Evolutionary conservation across 1,139 yeast genomes (phyloP), one percentile per base, ranked within the genome.

Genomic region (Blastobotrys ciferrii): DNA sequence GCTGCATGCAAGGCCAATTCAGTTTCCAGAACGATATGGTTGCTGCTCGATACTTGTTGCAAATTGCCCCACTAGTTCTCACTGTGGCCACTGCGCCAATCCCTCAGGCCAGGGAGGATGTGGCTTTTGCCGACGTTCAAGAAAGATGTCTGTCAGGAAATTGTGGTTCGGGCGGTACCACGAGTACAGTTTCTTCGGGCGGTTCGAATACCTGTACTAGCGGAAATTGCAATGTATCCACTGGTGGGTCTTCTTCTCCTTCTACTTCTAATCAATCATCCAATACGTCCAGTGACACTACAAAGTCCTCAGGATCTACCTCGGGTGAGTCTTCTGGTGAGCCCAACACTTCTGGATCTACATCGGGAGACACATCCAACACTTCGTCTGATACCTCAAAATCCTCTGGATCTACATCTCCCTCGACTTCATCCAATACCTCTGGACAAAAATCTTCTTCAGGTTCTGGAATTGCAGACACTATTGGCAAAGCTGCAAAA

Each of bases 41-140:
- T 18, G 11, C 40, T 23, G 12, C n/a, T 19, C 11, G 14, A 18
- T 23, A 36, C 14, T 23, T 36, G 4, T 18, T 36, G 12, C 19
- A 19, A 18, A 13, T 18, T 13, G 14, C 19, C 28, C 25, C 40
- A 11, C 14, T 36, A 3, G 40, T 19, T 9, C 40, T 36, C 12
- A 9, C 25, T 14, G 40, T 36, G 40, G 40, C 40, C 12, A 6
- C 28, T 17, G 19, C 19, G 28, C 40, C 40, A 36, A 19, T 36
- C 19, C 37, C 37, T 33, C 40, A 36, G n/a, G 25, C 9, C 5
- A 23, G 9, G 28, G 28, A 9, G 5, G 9, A 23, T 23, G 28
- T 6, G 9, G 9, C 5, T 23, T 5, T 23, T 9, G 9, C 28
- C 9, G 28, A 23, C 28, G 9, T 23, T 23, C 28, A 23, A 23